phyloP scores from a whole-genome alignment of 208 protist species.

The Crithidia thermophila region DNA sequence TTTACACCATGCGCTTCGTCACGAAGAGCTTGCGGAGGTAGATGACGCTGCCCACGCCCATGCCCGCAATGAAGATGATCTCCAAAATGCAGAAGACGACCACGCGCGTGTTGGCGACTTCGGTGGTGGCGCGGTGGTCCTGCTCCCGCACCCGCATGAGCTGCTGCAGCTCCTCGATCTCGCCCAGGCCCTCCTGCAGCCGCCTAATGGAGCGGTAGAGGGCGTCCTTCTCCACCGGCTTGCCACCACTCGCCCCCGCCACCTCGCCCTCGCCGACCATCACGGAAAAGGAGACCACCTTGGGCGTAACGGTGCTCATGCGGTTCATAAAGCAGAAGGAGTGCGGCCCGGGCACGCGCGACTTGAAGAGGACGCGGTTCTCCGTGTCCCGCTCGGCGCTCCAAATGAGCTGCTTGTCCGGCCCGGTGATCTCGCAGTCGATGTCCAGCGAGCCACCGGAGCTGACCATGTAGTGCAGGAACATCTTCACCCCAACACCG shows the following conservation, averaged over 20 bases:
- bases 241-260: neutral
- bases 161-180: conserved; percentile 82
- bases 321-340: conserved; percentile 90
- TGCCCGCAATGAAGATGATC: conserved; percentile 61
- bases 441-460: conserved; percentile 86
- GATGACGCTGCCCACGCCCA: conserved; percentile 76
- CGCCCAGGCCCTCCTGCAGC: conserved; percentile 62
- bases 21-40: conserved; percentile 80
- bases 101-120: conserved; percentile 86
- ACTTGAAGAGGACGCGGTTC: conserved; percentile 84
- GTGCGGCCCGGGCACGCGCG: conserved; percentile 55
- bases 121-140: conserved; percentile 74
- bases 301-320: conserved; percentile 83
- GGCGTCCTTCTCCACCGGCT: conserved; percentile 36
- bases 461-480: conserved; percentile 81
- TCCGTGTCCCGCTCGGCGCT: conserved; percentile 47
- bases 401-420: conserved; percentile 70
- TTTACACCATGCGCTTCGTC: conserved; percentile 76
- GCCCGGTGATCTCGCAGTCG: conserved; percentile 50
- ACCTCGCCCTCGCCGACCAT: conserved; percentile 40
- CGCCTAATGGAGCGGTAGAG: conserved; percentile 66
- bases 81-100: conserved; percentile 80
- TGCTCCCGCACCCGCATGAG: conserved; percentile 69
- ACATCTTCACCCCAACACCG: conserved; percentile 52
- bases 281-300: conserved; percentile 84